Evolutionary conservation across 495 filamentous ascomycete species (phyloP).

Genomic region (Cercophora scortea): DNA sequence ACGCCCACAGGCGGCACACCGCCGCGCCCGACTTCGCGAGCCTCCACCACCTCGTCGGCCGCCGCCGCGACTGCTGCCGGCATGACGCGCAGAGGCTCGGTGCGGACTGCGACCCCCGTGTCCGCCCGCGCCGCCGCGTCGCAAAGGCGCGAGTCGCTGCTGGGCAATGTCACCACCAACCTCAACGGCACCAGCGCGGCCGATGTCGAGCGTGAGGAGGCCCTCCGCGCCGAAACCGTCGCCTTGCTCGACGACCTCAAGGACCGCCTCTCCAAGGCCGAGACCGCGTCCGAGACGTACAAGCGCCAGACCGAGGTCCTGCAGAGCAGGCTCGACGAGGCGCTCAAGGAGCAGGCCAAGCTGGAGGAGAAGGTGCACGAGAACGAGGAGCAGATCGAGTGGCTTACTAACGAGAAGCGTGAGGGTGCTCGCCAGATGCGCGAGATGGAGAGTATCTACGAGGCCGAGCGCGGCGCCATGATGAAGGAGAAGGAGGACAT

Average conservation of each 20-base stretch:
- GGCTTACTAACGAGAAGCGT: slow-evolving; percentile 69
- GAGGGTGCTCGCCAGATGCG: slow-evolving; percentile 71
- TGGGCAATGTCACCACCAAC: slow-evolving; percentile 45
- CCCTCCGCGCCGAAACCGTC: slow-evolving; percentile 57
- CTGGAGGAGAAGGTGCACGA: slow-evolving; percentile 82
- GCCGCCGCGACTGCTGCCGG: slow-evolving; percentile 17
- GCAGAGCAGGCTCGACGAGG: slow-evolving; percentile 80
- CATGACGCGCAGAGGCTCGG: slow-evolving; percentile 41
- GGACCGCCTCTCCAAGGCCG: slow-evolving; percentile 70
- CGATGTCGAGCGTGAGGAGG: slow-evolving; percentile 47
- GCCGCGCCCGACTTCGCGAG: slow-evolving; percentile 21
- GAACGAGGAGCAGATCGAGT: slow-evolving; percentile 70
- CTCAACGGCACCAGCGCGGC: slow-evolving; percentile 43
- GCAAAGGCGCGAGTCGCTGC: slow-evolving; percentile 54
- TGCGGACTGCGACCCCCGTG: slow-evolving; percentile 50
- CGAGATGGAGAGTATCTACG: slow-evolving; percentile 84
- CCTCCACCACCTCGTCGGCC: slow-evolving; percentile 30
- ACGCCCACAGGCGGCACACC: slow-evolving; percentile 24
- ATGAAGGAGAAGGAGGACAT: slow-evolving; percentile 88
- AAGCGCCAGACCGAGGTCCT: slow-evolving; percentile 77
- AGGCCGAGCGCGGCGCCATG: slow-evolving; percentile 79
- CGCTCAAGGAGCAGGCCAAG: slow-evolving; percentile 70
- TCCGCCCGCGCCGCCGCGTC: slow-evolving; percentile 59
- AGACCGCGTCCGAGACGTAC: slow-evolving; percentile 69
- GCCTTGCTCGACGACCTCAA: slow-evolving; percentile 80